Evolutionary conservation across 2,329 filamentous ascomycete genomes (phyloP), one percentile per base, ranked within the genome.

Genomic region (Aquanectria penicillioides): DNA sequence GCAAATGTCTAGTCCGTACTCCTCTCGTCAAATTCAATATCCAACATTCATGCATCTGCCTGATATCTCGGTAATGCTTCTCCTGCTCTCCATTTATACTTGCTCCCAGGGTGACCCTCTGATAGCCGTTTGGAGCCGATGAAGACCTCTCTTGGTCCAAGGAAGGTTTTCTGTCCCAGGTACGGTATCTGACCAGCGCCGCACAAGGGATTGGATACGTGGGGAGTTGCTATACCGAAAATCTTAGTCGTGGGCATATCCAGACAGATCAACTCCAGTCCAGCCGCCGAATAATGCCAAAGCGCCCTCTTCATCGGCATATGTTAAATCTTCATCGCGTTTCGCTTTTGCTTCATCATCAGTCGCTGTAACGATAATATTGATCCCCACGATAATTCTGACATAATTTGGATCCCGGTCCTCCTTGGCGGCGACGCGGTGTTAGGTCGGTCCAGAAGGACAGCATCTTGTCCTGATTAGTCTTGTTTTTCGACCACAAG

Each of bases 81-180:
- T 2, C 56, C 48, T n/a, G 44, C 49, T 26, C 47, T 22, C 57
- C 56, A 89, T 73, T 85, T 87, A 69, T 87, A 89, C 58, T 64
- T 72, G 51, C 80, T 84, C 0, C 86, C 87, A 0, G 77, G 69
- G 71, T 89, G 87, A 73, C 89, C 87, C 61, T 77, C 77, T 34
- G 86, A 76, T 59, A 89, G 67, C 26, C 79, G 75, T 6, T 72
- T 79, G 62, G 77, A 78, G 0, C 86, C 86, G 70, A 87, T 89
- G 0, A 89, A 75, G 72, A 84, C 88, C 73, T 89, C 87, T 22
- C 86, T 87, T 86, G 68, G 86, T 86, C 80, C 83, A 88, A 0
- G 79, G 81, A 0, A 62, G 33, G 20, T 63, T 60, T 2, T 66
- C 61, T n/a, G 60, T 58, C 2, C 63, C 66, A 74, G 6, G 80